Evolutionary conservation across 2,329 filamentous ascomycete species (phyloP).

Genomic region (Penicillium sp.): DNA sequence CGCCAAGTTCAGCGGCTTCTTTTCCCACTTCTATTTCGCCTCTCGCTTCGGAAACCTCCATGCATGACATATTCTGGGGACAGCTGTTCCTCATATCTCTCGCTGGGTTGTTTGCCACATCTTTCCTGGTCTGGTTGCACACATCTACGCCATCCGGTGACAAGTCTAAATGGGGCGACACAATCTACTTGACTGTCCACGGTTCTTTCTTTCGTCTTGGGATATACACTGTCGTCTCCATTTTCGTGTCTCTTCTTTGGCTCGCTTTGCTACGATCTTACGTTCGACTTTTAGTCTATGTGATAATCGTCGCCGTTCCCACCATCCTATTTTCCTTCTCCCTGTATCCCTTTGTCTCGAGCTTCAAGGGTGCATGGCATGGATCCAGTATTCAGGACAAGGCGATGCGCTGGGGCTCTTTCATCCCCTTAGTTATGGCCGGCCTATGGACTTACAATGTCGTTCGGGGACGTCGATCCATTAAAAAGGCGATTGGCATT

Average conservation of each 20-base stretch:
- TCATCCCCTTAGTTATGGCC: constrained; percentile 68
- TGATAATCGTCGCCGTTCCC: constrained; percentile 78
- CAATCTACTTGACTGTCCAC: constrained; percentile 83
- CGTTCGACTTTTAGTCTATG: constrained; percentile 72
- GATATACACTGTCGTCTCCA: constrained; percentile 83
- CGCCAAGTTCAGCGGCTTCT: constrained; percentile 48
- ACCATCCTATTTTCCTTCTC: constrained; percentile 83
- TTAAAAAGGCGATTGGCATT: constrained; percentile 78
- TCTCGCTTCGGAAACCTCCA: constrained; percentile 63
- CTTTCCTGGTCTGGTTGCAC: constrained; percentile 83
- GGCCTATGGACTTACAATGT: constrained; percentile 79
- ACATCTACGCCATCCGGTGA: constrained; percentile 66
- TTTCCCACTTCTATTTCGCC: constrained; percentile 54
- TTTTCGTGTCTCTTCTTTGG: constrained; percentile 86
- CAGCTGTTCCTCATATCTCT: constrained; percentile 82
- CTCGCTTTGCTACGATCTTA: constrained; percentile 82
- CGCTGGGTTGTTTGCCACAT: constrained; percentile 79
- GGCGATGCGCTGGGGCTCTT: constrained; percentile 79
- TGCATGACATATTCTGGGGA: constrained; percentile 86
- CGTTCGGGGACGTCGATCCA: constrained; percentile 70
- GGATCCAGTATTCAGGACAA: constrained; percentile 79
- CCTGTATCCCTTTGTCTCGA: constrained; percentile 84
- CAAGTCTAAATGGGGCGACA: constrained; percentile 71
- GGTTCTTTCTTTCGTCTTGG: constrained; percentile 84
- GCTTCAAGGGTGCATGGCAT: constrained; percentile 70